These are phyloP conservation scores for Lentinula raphanica DNA, from an alignment of 768 basidiomycete species.

Conservation along the genomic window DNA sequence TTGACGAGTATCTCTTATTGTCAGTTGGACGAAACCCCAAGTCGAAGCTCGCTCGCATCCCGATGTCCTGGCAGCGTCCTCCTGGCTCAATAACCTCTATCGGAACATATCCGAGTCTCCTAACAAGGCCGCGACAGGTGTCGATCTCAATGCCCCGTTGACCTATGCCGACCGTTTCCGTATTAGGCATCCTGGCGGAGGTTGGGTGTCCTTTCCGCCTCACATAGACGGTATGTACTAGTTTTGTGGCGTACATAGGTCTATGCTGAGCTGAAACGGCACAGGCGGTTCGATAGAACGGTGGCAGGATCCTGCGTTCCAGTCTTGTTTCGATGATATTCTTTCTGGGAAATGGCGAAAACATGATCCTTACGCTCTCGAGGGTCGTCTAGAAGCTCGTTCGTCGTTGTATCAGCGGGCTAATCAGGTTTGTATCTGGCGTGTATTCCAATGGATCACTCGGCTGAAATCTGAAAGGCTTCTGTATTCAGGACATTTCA, in stretches of 20 bases:
- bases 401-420: conserved; percentile 59
- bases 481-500: conserved; percentile 63
- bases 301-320: conserved; percentile 60
- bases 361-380: conserved; percentile 65
- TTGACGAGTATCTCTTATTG: neutral
- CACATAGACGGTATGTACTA: conserved; percentile 34
- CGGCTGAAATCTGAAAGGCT: conserved; percentile 21
- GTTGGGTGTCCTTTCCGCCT: conserved; percentile 46
- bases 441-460: neutral
- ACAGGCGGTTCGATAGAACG: conserved; percentile 71
- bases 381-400: conserved; percentile 52
- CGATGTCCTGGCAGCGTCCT: conserved; percentile 50
- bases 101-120: conserved; percentile 30
- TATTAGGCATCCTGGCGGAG: conserved; percentile 60
- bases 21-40: conserved; percentile 31
- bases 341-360: conserved; percentile 55
- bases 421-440: conserved; percentile 35
- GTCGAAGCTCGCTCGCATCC: conserved; percentile 68
- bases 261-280: neutral
- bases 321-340: conserved; percentile 57
- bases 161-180: conserved; percentile 72
- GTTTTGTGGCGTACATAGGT: neutral
- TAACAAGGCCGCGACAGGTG: conserved; percentile 36
- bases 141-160: conserved; percentile 58
- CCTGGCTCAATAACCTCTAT: conserved; percentile 66